Conservation (phyloP, 1,284 basidiomycete genomes). For the Trichosporon sp. region DNA sequence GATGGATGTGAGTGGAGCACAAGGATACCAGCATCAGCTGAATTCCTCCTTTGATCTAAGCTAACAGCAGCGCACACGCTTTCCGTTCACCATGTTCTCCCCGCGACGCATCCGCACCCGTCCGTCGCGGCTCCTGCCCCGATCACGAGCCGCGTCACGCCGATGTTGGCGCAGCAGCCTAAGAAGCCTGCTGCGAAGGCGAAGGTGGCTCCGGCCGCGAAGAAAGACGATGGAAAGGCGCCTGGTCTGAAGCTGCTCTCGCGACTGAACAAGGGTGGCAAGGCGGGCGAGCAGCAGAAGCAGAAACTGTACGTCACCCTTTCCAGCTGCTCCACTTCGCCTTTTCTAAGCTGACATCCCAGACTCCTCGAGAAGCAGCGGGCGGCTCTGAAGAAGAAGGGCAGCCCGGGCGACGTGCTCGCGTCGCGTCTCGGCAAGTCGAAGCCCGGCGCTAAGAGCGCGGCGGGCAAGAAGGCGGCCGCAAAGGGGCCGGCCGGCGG, state of each 20-base stretch:
- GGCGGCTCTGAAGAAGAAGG: slow-evolving; percentile 39
- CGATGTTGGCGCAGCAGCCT: slow-evolving; percentile 23
- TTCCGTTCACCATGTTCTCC: slow-evolving; percentile 49
- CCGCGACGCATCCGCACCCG: slow-evolving; percentile 38
- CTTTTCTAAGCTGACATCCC: slow-evolving; percentile 15
- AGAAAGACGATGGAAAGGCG: slow-evolving; percentile 34
- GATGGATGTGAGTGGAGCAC: slow-evolving; percentile 43
- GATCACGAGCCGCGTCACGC: slow-evolving; percentile 22
- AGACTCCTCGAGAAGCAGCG: slow-evolving; percentile 49
- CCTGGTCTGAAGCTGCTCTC: slow-evolving; percentile 44
- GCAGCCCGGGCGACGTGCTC: slow-evolving; percentile 40
- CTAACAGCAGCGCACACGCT: slow-evolving; percentile 41
- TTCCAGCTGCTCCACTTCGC: not conserved
- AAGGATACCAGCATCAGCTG: not conserved
- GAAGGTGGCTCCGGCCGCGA: slow-evolving; percentile 40
- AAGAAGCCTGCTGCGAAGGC: slow-evolving; percentile 30
- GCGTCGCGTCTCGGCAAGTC: slow-evolving; percentile 40
- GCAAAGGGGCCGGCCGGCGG: slow-evolving; percentile 14
- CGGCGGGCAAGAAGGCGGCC: slow-evolving; percentile 22
- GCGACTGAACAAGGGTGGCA: slow-evolving; percentile 40
- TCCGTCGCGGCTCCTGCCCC: slow-evolving; percentile 23
- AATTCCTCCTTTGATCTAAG: too few relatives aligned
- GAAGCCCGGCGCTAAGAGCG: slow-evolving; percentile 20
- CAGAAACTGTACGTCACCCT: slow-evolving; percentile 42
- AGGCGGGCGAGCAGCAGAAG: slow-evolving; percentile 37